These are phyloP conservation scores for Ustilago sp. DNA, from an alignment of 1,284 basidiomycete species.

Conservation along the genomic window DNA sequence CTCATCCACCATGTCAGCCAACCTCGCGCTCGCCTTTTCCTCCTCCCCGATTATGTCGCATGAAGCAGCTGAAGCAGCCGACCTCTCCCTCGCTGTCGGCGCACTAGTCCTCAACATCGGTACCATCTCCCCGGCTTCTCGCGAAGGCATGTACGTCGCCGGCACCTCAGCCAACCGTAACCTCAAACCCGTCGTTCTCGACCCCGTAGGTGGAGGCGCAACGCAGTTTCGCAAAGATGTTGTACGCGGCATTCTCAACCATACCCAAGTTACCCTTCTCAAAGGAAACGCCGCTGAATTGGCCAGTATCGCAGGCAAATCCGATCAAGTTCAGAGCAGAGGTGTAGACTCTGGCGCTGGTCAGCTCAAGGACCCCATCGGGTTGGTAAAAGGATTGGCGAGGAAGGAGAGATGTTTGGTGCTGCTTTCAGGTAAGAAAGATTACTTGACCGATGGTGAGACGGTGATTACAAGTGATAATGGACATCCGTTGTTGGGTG, in stretches of 20 bases:
- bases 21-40: constrained; percentile 87
- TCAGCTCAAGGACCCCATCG: constrained; percentile 80
- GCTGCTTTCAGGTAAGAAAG: constrained; percentile 82
- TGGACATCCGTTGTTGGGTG: constrained; percentile 80
- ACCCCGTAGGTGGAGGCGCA: constrained; percentile 93
- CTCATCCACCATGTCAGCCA: constrained; percentile 89
- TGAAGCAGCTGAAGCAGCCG: constrained; percentile 80
- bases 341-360: constrained; percentile 88
- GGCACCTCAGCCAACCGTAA: constrained; percentile 72
- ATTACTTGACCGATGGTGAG: constrained; percentile 88
- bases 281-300: constrained; percentile 96
- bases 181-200: constrained; percentile 81
- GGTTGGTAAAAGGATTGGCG: constrained; percentile 80
- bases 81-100: constrained; percentile 78
- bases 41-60: constrained; percentile 88
- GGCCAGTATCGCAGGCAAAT: constrained; percentile 78
- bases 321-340: constrained; percentile 77
- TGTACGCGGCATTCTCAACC: constrained; percentile 78
- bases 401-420: constrained; percentile 83
- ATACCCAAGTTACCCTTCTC: constrained; percentile 89
- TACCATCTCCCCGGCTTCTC: constrained; percentile 76
- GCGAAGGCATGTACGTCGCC: constrained; percentile 83
- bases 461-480: constrained; percentile 79
- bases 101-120: constrained; percentile 90
- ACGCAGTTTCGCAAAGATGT: constrained; percentile 78